Evolutionary conservation across 2,329 filamentous ascomycete species (phyloP).

Genomic region (Hysterium pulicare): DNA sequence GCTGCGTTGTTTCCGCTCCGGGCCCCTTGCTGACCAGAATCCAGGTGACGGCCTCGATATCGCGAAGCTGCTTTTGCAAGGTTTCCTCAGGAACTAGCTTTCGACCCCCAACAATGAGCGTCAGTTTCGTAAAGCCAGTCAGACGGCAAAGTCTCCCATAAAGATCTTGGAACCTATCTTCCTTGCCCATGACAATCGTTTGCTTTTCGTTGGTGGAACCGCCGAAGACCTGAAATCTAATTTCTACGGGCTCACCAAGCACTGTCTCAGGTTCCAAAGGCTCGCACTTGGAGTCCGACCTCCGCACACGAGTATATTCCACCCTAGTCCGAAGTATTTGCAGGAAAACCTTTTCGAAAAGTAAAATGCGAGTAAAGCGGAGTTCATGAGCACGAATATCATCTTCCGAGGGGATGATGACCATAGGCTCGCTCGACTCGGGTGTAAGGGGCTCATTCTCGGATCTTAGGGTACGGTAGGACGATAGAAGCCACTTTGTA

Average conservation of each 20-base stretch:
- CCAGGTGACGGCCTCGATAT: conserved; percentile 37
- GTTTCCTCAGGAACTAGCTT: conserved; percentile 60
- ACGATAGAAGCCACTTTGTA: conserved; percentile 55
- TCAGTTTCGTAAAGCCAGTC: conserved; percentile 74
- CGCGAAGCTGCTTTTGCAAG: conserved; percentile 59
- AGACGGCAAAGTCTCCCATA: conserved; percentile 63
- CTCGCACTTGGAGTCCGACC: conserved; percentile 35
- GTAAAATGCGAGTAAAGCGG: conserved; percentile 29
- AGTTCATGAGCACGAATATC: conserved; percentile 27
- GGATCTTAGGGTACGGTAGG: conserved; percentile 15
- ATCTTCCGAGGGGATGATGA: conserved; percentile 10
- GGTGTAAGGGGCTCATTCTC: neutral
- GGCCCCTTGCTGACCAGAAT: conserved; percentile 30
- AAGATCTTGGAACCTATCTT: conserved; percentile 69
- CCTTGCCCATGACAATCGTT: conserved; percentile 62
- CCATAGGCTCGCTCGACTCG: conserved; percentile 10
- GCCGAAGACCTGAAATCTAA: conserved; percentile 74
- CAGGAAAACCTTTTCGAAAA: conserved; percentile 35
- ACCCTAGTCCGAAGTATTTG: conserved; percentile 26
- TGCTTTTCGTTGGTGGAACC: conserved; percentile 57
- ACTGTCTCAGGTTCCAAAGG: conserved; percentile 45
- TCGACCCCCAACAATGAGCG: conserved; percentile 66
- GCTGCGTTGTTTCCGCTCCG: conserved; percentile 23
- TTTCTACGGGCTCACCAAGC: conserved; percentile 61
- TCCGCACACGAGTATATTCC: conserved; percentile 27